Base-by-base conservation (phyloP, 2,329 filamentous ascomycete species). In the Penicillium hesseltinei region DNA sequence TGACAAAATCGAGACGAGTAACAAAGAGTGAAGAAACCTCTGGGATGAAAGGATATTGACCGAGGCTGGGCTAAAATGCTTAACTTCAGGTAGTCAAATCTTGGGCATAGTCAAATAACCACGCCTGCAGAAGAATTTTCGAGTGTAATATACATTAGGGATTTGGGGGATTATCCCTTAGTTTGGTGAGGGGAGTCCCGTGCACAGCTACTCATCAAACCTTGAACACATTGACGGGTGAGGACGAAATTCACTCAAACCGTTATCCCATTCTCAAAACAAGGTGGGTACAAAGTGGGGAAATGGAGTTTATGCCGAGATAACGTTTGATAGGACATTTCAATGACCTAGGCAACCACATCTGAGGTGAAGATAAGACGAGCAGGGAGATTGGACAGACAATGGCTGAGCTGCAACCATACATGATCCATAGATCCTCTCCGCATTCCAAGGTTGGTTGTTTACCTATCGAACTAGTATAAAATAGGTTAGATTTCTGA, bases 391-490 rank as follows among this genome's bases (percentile, higher is more conserved):
- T 47, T 49, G 45, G 29, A 35, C 10, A 25, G 33, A 35, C 13
- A 47, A 10, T 21, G 29, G 2, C 44, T 31, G 13, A 23, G 29
- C 44, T 47, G 45, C 35, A 47, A 35, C 45, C 45, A 47, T 25
- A 35, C 31, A 47, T 23, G 45, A 27, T 27, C 25, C 23, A 23
- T 23, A 23, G 23, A 47, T 35, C 29, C 19, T 46, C 48, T 51
- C 49, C 51, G 8, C 29, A 31, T 44, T 45, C 5, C 25, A 27
- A 27, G 35, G 7, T 35, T 42, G 15, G 17, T 5, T 45, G n/a
- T 42, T 50, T 54, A 45, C 45, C 40, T 40, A 35, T 23, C 5
- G 10, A 25, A 5, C 45, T 53, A 43, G 27, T 51, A 23, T 36
- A 1, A 46, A 51, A 23, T 21, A 0, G 38, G 36, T 44, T 31